Conservation (phyloP, 805 yeast genomes). For the Ogataea kodamae region DNA sequence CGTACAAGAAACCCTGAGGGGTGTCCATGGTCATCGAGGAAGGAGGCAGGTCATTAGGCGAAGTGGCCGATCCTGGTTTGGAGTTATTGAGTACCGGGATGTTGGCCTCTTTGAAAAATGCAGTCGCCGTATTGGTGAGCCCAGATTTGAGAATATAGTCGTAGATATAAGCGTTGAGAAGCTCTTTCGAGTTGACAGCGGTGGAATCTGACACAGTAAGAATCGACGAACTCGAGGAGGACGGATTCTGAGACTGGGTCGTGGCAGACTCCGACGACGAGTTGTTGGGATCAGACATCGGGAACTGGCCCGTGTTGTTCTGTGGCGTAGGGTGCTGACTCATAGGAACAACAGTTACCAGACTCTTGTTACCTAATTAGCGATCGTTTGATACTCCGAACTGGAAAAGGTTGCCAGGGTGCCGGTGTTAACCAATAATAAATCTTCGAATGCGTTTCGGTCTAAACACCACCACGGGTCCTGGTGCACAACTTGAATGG, state of each 20-base stretch:
- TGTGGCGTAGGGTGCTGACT: slow-evolving; percentile 19
- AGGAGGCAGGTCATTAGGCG: slow-evolving; percentile 41
- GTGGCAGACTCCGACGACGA: slow-evolving; percentile 10
- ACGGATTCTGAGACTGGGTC: slow-evolving; percentile 11
- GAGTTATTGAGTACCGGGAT: slow-evolving; percentile 41
- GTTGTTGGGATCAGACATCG: slow-evolving; percentile 7
- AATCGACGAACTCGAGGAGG: slow-evolving; percentile 13
- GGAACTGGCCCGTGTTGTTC: slow-evolving; percentile 5
- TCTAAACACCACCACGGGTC: too few relatives aligned
- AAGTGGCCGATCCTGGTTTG: slow-evolving; percentile 12
- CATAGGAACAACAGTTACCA: slow-evolving; percentile 8
- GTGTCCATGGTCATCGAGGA: slow-evolving; percentile 66
- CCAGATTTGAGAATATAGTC: slow-evolving; percentile 79
- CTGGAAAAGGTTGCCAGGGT: too few relatives aligned
- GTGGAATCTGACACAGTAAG: slow-evolving; percentile 39
- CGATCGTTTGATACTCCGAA: too few relatives aligned
- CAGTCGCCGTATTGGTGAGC: slow-evolving; percentile 65
- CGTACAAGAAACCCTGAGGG: slow-evolving; percentile 81
- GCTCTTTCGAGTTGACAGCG: slow-evolving; percentile 51
- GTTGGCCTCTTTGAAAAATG: slow-evolving; percentile 75
- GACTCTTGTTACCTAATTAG: too few relatives aligned
- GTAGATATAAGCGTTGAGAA: slow-evolving; percentile 78
- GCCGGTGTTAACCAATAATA: too few relatives aligned
- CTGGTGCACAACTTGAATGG: too few relatives aligned
- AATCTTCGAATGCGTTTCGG: too few relatives aligned